A percentile compares a stretch with the other conserved stretches of the same genome.
phyloP scores from a whole-genome alignment of 1,284 basidiomycete species.

The Pseudozyma sp. region DNA sequence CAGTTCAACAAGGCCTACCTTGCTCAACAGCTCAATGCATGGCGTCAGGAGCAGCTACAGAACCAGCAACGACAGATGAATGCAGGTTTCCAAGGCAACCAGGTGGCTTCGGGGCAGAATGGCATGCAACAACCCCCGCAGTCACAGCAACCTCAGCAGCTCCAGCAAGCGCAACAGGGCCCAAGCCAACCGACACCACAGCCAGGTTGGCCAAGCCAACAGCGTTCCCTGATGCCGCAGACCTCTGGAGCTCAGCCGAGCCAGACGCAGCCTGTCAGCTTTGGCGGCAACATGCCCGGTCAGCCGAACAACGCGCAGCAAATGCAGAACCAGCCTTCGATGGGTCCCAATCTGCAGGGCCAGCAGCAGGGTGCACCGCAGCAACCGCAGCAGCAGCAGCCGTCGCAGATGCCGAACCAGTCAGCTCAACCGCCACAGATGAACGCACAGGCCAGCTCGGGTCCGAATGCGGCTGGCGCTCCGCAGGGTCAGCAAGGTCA shows the following conservation, averaged over 20 bases:
- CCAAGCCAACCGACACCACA: slow-evolving; percentile 18
- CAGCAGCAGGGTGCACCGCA: slow-evolving; percentile 26
- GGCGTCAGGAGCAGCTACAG: slow-evolving; percentile 47
- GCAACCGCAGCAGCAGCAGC: slow-evolving; percentile 29
- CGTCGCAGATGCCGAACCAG: slow-evolving; percentile 32
- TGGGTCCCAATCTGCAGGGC: slow-evolving; percentile 10
- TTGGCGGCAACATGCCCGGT: slow-evolving; percentile 18
- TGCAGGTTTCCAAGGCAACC: slow-evolving; percentile 30
- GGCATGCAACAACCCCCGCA: slow-evolving; percentile 34
- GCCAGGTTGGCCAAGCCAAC: slow-evolving; percentile 39
- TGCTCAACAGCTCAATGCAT: slow-evolving; percentile 41
- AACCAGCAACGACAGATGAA: slow-evolving; percentile 46
- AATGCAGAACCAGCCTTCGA: slow-evolving; percentile 20
- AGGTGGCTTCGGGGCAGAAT: slow-evolving; percentile 20
- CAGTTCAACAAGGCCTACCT: slow-evolving; percentile 55
- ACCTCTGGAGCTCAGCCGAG: slow-evolving; percentile 25
- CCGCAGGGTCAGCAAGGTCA: slow-evolving; percentile 37
- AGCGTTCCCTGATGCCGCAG: slow-evolving; percentile 28
- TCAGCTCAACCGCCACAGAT: slow-evolving; percentile 29
- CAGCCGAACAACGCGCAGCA: slow-evolving; percentile 22
- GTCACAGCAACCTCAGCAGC: slow-evolving; percentile 16
- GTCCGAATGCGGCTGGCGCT: slow-evolving; percentile 10
- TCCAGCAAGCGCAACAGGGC: slow-evolving; percentile 8
- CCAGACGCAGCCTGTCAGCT: slow-evolving; percentile 29
- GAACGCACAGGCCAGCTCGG: slow-evolving; percentile 2